Evolutionary conservation across 805 yeast genomes (phyloP).

Genomic region (Candida patagonica): DNA sequence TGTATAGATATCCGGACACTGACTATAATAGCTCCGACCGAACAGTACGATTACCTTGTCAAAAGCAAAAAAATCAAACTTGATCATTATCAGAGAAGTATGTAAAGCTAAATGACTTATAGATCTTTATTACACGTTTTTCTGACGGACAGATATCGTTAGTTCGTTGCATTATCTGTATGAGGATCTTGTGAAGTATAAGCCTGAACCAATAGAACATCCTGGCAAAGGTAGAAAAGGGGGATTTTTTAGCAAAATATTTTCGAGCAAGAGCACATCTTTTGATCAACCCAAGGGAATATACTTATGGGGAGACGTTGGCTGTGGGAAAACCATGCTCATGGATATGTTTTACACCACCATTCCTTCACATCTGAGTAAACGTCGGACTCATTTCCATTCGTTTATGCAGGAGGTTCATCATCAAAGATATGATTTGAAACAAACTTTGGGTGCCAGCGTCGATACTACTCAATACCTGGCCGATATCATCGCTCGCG

Average conservation of each 20-base stretch:
- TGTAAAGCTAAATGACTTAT: neutral
- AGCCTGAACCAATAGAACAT: constrained; percentile 49
- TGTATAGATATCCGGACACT: no score
- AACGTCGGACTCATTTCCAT: constrained; percentile 84
- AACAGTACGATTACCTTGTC: constrained; percentile 29
- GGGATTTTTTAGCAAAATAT: constrained; percentile 19
- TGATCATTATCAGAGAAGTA: constrained; percentile 68
- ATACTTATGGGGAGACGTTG: constrained; percentile 93
- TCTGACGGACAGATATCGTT: constrained; percentile 37
- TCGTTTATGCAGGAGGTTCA: constrained; percentile 95
- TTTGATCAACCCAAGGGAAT: constrained; percentile 63
- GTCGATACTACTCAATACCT: constrained; percentile 75
- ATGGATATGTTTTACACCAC: constrained; percentile 92
- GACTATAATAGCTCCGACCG: constrained; percentile 23
- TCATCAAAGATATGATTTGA: constrained; percentile 72
- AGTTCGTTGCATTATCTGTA: constrained; percentile 53
- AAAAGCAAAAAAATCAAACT: constrained; percentile 33
- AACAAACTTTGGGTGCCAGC: constrained; percentile 54
- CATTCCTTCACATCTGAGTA: constrained; percentile 67
- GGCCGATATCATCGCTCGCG: constrained; percentile 73
- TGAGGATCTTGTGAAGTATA: constrained; percentile 41
- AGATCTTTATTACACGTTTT: neutral
- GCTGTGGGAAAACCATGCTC: constrained; percentile 97
- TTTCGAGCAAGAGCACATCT: constrained; percentile 5
- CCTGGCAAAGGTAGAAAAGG: constrained; percentile 31